phyloP scores from a whole-genome alignment of 2,329 filamentous ascomycete species.

The Diaporthe citrichinensis region DNA sequence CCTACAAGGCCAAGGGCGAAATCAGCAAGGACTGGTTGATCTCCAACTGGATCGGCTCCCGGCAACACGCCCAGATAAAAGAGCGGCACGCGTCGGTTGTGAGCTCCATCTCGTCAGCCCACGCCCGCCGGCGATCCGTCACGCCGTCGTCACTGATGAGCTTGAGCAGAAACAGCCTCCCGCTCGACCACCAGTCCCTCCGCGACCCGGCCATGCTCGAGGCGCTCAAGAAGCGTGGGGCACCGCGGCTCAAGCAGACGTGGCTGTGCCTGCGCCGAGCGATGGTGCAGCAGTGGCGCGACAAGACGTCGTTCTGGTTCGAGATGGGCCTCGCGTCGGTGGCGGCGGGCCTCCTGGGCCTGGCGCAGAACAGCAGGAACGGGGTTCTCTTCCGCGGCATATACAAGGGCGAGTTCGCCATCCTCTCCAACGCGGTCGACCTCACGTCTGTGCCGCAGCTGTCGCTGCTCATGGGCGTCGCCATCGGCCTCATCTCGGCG shows the following conservation, averaged over 20 bases:
- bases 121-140: constrained; percentile 43
- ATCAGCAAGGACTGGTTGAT: constrained; percentile 65
- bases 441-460: constrained; percentile 65
- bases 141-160: constrained; percentile 53
- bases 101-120: constrained; percentile 41
- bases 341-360: constrained; percentile 67
- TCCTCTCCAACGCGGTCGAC: constrained; percentile 66
- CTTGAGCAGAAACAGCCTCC: constrained; percentile 46
- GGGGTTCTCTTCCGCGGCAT: constrained; percentile 68
- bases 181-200: constrained; percentile 44
- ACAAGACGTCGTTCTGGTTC: constrained; percentile 64
- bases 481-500: constrained; percentile 68
- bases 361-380: constrained; percentile 63
- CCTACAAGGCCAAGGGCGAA: constrained; percentile 63
- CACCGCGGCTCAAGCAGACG: constrained; percentile 62
- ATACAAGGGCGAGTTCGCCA: constrained; percentile 63
- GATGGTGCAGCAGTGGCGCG: constrained; percentile 70
- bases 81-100: constrained; percentile 20
- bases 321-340: constrained; percentile 67
- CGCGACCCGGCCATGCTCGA: constrained; percentile 50
- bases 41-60: constrained; percentile 59
- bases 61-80: constrained; percentile 44
- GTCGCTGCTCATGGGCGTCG: constrained; percentile 66
- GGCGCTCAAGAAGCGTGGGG: constrained; percentile 65
- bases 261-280: constrained; percentile 67